Evolutionary conservation across 768 basidiomycete genomes (phyloP), one percentile per base, ranked within the genome.

Genomic region (Lactifluus rugatus): DNA sequence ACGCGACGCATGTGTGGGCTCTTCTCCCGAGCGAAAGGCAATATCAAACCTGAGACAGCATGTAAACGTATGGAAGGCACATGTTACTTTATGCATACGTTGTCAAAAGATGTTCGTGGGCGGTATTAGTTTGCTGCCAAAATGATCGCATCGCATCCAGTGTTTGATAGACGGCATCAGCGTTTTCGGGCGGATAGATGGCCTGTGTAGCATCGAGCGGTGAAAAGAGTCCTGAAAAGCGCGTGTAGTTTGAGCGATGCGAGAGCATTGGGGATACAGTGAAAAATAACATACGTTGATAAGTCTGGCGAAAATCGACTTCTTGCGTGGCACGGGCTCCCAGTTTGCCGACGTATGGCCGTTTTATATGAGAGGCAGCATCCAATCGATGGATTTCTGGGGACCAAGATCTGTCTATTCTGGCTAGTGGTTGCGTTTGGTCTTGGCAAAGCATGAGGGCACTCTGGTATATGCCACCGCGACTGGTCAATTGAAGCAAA

Each of bases 71-170:
- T 32, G 32, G 37, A 45, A 11, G 55, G 16, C 54, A 34, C 48
- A 41, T 39, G 41, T 41, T 16, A 39, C 21, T 17, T 31, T 7
- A 32, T 9, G 51, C 72, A 62, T 62, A 90, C 89, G 74, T 76
- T 26, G 85, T 90, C 25, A 89, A 64, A 61, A 85, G 72, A 52
- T 81, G 72, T 39, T 84, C 82, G 1, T 73, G 63, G 2, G 76
- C 72, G 26, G 66, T 69, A 55, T 82, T 78, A 3, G 70, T 60
- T n/a, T 73, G 71, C 63, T 81, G 79, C 79, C 82, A 83, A 61
- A 81, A 80, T 7, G 70, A 70, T 0, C 81, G 76, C 60, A 88
- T 75, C 39, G 68, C 73, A 19, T 83, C 81, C 16, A 86, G 60
- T 19, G 78, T 63, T 36, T 81, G 74, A 58, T 80, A 73, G 8